Evolutionary conservation across 306 rosid genomes (phyloP), one percentile per base, ranked within the genome.

Genomic region (Oemleria cerasiformis): DNA sequence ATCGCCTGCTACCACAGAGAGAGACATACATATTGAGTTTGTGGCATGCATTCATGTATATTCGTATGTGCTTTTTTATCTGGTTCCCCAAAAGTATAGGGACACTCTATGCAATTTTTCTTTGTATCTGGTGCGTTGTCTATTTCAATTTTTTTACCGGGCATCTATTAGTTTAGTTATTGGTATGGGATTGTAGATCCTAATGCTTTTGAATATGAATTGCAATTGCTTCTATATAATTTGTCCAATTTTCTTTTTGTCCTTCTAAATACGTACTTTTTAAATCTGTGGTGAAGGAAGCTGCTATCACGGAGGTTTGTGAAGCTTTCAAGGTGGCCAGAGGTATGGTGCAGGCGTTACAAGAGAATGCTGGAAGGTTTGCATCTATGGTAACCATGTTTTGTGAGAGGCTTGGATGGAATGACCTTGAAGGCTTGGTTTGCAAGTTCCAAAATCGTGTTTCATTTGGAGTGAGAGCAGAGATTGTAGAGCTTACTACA

Each of bases 321-420:
- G 97, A 86, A 75, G 84, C 96, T 65, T 94, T 86, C 83, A 91
- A 85, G 80, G 97, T 94, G 80, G 97, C 95, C 63, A 86, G 98
- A 80, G 98, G 98, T 76, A 91, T 87, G 97, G 98, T 94, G 49
- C 96, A 94, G 86, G 88, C 91, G 69, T 85, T 94, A 81, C 97
- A 91, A 85, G 98, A 94, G 84, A 94, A 85, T 82, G 96, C 96
- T 49, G 98, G 98, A 76, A 91, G 97, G 86, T 91, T 94, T 85
- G 98, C 98, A 67, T 89, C 97, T 23, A 94, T 91, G 98, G 96
- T 94, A 71, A 74, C 97, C 65, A 87, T 86, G 75, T 94, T 94
- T 68, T 94, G 97, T 77, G 98, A 91, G 80, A 89, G 98, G 87
- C 95, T 91, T 78, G 97, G 96, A 39, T 94, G 98, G 98, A 86